Base-by-base conservation (phyloP, 169 alveolate genomes). In the Plasmodium fragile region DNA sequence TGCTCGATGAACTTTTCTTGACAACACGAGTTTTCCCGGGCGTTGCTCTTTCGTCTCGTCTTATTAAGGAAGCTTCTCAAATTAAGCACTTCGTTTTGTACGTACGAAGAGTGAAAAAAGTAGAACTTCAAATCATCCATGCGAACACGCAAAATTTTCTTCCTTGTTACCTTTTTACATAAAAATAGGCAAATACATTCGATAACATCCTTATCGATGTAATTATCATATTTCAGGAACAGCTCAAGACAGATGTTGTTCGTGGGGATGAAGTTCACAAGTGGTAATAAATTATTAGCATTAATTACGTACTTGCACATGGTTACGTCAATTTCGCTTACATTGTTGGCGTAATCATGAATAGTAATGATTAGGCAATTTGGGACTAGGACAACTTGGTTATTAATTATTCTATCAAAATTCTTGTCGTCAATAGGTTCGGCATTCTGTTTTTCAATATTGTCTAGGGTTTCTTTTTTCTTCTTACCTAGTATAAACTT, bases 1-100 rank as follows among this genome's bases (percentile, higher is more conserved):
- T 89, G 94, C 28, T 89, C 94, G 69, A 89, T 89, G 72, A 89
- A 89, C 32, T 78, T 89, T 59, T 89, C 90, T 6, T 69, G 90
- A 89, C 73, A 55, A 32, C 16, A n/a, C 2, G 55, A 4, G 45
- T 7, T n/a, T 3, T 36, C 49, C 25, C n/a, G 34, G 10, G 80
- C 3, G 22, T 72, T 84, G 18, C 34, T 89, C 52, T 32, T 87
- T 22, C 28, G 65, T 36, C 52, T 77, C 8, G 55, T 79, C 81
- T 89, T 89, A 39, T 78, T 78, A 7, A 89, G 28, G 70, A 25
- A 78, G n/a, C 49, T 78, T 78, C 36, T 89, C 49, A 89, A 78
- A 89, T 59, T 78, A 10, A 77, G 73, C 32, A 89, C 70, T 78
- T 89, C 94, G 11, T 78, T 78, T 25, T 89, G 32, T 5, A 89